Evolutionary conservation across 495 filamentous ascomycete species (phyloP).

Genomic region (Apodospora peruviana): DNA sequence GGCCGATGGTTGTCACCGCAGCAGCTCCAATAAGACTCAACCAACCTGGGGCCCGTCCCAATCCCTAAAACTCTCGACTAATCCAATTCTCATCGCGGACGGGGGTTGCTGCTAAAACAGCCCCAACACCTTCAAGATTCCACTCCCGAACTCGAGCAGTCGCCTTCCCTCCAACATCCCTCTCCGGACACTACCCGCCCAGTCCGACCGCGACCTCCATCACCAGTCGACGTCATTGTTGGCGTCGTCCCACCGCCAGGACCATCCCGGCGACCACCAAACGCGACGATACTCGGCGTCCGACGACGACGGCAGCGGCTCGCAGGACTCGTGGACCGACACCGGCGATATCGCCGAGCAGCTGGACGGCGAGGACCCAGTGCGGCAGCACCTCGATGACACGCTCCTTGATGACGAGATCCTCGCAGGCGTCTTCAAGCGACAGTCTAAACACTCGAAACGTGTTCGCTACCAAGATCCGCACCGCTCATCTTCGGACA

Average conservation of each 20-base stretch:
- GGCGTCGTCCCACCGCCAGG: conserved; percentile 29
- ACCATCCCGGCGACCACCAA: conserved; percentile 23
- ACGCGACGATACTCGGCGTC: conserved; percentile 20
- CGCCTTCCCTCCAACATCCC: conserved; percentile 59
- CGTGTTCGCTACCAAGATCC: conserved; percentile 44
- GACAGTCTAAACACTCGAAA: conserved; percentile 30
- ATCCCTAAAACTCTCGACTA: background rate
- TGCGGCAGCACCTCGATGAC: conserved; percentile 57
- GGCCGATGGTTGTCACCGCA: background rate
- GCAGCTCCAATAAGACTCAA: background rate
- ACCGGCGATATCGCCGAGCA: conserved; percentile 92
- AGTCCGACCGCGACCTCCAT: conserved; percentile 22
- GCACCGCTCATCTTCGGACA: conserved; percentile 13
- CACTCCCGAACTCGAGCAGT: conserved; percentile 37
- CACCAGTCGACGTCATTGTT: conserved; percentile 36
- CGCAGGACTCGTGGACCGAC: conserved; percentile 74
- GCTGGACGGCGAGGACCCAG: conserved; percentile 74
- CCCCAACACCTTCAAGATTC: conserved; percentile 51
- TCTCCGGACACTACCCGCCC: conserved; percentile 48
- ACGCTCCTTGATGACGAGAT: conserved; percentile 53
- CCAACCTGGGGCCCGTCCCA: background rate
- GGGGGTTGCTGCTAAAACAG: conserved; percentile 58
- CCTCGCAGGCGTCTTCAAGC: conserved; percentile 42
- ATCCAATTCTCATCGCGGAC: conserved; percentile 27
- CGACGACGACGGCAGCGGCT: conserved; percentile 50